A percentile compares a stretch with the other conserved stretches of the same genome.
These are phyloP conservation scores for Cystofilobasidium ferigula DNA, from an alignment of 768 basidiomycete genomes.

Conservation along the genomic window DNA sequence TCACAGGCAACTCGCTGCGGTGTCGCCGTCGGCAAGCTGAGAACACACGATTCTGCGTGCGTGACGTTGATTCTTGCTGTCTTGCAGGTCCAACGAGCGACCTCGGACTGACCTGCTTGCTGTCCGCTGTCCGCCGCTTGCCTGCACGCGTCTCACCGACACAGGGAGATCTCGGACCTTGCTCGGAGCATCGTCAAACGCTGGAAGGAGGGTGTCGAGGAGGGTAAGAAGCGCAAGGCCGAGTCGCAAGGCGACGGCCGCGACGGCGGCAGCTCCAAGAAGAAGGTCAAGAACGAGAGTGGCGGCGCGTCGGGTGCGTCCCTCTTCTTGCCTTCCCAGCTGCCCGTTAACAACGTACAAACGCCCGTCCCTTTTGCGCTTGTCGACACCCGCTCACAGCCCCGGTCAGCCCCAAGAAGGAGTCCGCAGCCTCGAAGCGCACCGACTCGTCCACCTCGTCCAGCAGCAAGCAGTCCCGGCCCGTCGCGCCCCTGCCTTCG, in stretches of 20 bases:
- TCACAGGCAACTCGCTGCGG: conserved; percentile 83
- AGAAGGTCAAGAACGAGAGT: conserved; percentile 20
- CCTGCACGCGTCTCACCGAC: too few relatives aligned
- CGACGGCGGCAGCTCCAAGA: background rate
- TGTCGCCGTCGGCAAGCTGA: conserved; percentile 80
- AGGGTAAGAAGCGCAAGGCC: conserved; percentile 35
- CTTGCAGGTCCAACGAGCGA: too few relatives aligned
- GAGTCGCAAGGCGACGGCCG: background rate
- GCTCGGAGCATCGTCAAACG: conserved; percentile 85
- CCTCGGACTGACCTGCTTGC: conserved; percentile 27
- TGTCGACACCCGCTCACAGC: background rate
- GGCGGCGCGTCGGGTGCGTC: conserved; percentile 2
- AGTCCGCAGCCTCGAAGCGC: background rate
- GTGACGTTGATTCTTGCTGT: background rate
- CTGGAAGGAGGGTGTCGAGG: conserved; percentile 79
- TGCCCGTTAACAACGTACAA: too few relatives aligned
- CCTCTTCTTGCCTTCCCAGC: background rate
- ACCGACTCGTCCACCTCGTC: conserved; percentile 1
- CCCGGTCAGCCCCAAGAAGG: conserved; percentile 21
- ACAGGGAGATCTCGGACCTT: conserved; percentile 62
- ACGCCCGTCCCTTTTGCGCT: background rate
- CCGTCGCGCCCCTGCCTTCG: conserved; percentile 12
- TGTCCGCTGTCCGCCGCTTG: too few relatives aligned
- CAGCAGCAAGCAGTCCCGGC: background rate
- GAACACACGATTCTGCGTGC: conserved; percentile 47